Evolutionary conservation across 73 alveolate species (phyloP), one percentile per base, ranked within the genome.

Genomic region (Paramecium biaurelia): DNA sequence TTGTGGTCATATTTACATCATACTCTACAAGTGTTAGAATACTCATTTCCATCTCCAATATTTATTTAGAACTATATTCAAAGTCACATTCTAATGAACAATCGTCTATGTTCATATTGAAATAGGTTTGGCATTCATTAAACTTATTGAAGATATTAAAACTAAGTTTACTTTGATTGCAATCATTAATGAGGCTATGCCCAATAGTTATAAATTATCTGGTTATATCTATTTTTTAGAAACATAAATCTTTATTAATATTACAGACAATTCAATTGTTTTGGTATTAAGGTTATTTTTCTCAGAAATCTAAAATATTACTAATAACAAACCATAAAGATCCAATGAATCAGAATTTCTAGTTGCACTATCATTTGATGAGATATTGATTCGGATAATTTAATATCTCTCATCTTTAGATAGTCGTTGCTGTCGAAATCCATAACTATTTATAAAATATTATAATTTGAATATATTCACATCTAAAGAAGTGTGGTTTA

Each of bases 41-140:
- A 12, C 87, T 34, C 67, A 74, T 74, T 74, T 74, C 87, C 87
- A 74, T 74, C 18, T 74, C 67, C 28, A 37, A 18, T n/a, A 74
- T 23, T 37, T 37, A 74, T n/a, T 14, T 18, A 23, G 59, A 41
- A 37, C 59, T 37, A 41, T 12, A 74, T 74, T 74, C 45, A 41
- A 10, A n/a, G 30, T 37, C 5, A 74, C 68, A 74, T 74, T 37
- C 5, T 74, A 8, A 21, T 21, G 45, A 67, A 74, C 68, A 74
- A 74, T 74, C 87, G 2, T 34, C 87, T 41, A 74, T 15, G 15
- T 34, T 74, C 87, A 74, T 74, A n/a, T 34, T 23, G 8, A 74
- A 20, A 20, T 74, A 21, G 11, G 56, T 37, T 20, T 74, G 32
- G 18, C 87, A 74, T 74, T 74, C 87, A 37, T 74, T 74, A 41